These are phyloP conservation scores for Castanea crenata DNA, from an alignment of 306 rosid genomes.

Conservation along the genomic window DNA sequence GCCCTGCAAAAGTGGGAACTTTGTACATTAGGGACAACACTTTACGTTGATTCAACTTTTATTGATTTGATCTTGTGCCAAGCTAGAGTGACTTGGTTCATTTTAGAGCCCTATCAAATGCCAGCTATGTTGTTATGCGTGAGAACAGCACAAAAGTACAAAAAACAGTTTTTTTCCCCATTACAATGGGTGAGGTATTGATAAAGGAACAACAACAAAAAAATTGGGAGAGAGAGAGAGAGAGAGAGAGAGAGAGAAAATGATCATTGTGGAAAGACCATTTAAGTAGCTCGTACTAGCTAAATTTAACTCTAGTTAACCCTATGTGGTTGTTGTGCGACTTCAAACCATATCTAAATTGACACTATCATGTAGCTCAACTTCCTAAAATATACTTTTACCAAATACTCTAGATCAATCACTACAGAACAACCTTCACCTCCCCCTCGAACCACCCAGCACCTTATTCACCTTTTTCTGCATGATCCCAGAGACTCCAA, in stretches of 20 bases:
- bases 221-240: no score
- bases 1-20: no score
- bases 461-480: neutral
- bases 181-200: neutral
- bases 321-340: neutral
- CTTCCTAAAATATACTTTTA: neutral
- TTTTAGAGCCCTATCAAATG: neutral
- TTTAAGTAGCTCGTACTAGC: neutral
- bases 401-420: neutral
- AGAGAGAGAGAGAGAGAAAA: no score
- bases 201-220: no score
- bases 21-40: no score
- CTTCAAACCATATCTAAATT: neutral
- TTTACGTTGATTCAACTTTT: neutral
- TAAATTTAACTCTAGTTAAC: neutral
- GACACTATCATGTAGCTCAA: neutral
- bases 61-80: neutral
- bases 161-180: neutral
- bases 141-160: neutral
- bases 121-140: neutral
- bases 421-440: neutral
- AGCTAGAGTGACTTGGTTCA: neutral
- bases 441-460: neutral
- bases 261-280: no score
- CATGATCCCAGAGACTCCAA: neutral